Evolutionary conservation across 768 basidiomycete genomes (phyloP), one percentile per base, ranked within the genome.

Genomic region (Suillus ampliporus): DNA sequence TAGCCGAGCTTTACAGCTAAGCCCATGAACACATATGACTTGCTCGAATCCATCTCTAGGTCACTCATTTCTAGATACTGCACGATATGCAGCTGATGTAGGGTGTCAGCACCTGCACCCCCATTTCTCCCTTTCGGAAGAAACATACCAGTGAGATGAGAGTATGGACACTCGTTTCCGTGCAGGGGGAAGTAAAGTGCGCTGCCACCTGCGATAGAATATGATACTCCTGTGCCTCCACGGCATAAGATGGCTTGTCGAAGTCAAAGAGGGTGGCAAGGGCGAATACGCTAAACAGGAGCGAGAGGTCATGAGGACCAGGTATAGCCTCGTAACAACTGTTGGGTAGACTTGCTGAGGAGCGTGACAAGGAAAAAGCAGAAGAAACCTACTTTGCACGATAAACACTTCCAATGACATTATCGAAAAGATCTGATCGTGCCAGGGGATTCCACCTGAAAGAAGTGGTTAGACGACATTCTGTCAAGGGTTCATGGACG

Each of bases 281-380:
- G 6, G 89, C 84, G 64, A 93, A 86, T 14, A 91, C 72, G 47
- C 83, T 82, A 69, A 88, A 90, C 21, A 92, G 78, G 31, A 92
- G 79, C 0, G 89, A 80, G 17, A 91, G 76, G 1, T 82, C 74
- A 62, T 90, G 86, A n/a, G 82, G 75, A n/a, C 72, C 74, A 9
- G 77, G 70, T 51, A 80, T 65, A 8, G 66, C 67, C 50, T 80
- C 79, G 14, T 78, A 79, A 5, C 77, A 78, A 15, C 83, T 83
- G 61, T 34, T n/a, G 40, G 26, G 58, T 19, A 66, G 47, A 69
- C 61, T 35, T 26, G 26, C 15, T 3, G 46, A 43, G 41, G 40
- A 35, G 19, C 28, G 48, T 38, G 11, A 28, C 59, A 23, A 14
- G 26, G 23, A 38, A 23, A n/a, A 21, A 46, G 23, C 37, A 48